Evolutionary conservation across 306 rosid genomes (phyloP).

Genomic region (Vigna radiata): DNA sequence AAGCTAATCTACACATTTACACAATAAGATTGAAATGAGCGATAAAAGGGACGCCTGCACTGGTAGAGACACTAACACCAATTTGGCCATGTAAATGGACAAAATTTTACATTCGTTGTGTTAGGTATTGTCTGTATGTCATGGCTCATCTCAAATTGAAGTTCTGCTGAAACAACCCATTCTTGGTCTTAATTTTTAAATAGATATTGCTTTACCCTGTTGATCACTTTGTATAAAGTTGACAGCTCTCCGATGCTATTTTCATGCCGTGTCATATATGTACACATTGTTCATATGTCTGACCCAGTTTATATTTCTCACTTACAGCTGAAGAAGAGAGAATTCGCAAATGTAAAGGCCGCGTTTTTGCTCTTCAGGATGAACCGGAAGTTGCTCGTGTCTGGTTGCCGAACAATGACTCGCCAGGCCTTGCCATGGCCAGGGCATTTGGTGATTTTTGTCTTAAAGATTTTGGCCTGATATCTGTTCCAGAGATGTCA

Average conservation of each 20-base stretch:
- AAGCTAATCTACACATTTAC: slow-evolving; percentile 1
- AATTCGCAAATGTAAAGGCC: slow-evolving; percentile 87
- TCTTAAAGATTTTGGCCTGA: slow-evolving; percentile 94
- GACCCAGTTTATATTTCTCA: slow-evolving; percentile 6
- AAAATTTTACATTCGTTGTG: not conserved
- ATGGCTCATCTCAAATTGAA: not conserved
- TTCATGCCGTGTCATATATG: slow-evolving; percentile 1
- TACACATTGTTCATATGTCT: slow-evolving; percentile 11
- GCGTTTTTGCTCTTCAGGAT: slow-evolving; percentile 94
- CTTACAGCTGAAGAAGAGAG: slow-evolving; percentile 91
- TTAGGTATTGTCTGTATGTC: not conserved
- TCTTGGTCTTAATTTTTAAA: not conserved
- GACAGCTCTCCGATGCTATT: not conserved
- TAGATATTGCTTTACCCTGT: not conserved
- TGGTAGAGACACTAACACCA: not conserved
- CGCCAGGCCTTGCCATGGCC: slow-evolving; percentile 99
- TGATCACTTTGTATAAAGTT: not conserved
- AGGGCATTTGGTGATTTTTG: slow-evolving; percentile 99
- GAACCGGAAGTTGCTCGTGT: slow-evolving; percentile 97
- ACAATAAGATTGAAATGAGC: not conserved
- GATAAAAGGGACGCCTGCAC: not conserved
- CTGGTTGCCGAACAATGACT: slow-evolving; percentile 92
- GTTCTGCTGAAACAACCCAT: not conserved
- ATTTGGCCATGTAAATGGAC: not conserved
- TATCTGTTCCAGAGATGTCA: slow-evolving; percentile 93